A percentile compares a stretch with the other conserved stretches of the same genome.
These are phyloP conservation scores for Sclerotinia borealis DNA, from an alignment of 2,329 filamentous ascomycete species.

Conservation along the genomic window DNA sequence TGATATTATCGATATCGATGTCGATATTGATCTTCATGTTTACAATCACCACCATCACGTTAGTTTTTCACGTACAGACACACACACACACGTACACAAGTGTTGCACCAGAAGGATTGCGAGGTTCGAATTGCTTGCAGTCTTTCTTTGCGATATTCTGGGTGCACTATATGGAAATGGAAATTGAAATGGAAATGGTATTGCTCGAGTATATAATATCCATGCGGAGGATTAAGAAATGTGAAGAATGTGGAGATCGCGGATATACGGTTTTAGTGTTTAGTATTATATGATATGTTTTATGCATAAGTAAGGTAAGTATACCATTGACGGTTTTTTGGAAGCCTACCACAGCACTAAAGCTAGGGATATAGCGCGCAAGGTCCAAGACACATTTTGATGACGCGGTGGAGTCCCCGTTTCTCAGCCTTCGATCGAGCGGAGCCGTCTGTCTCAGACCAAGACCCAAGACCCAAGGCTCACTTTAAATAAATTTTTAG, in stretches of 20 bases:
- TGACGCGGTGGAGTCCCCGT: not conserved
- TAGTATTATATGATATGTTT: not conserved
- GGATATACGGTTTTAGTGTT: not conserved
- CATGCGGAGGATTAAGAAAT: not conserved
- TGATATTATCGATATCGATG: too few species aligned
- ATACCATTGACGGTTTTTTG: not conserved
- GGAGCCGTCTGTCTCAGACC: constrained; percentile 2
- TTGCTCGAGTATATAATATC: not conserved
- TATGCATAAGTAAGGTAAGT: not conserved
- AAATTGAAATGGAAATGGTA: too few species aligned
- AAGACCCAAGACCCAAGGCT: not conserved
- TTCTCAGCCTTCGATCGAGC: constrained; percentile 4
- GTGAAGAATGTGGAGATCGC: not conserved
- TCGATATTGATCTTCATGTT: not conserved
- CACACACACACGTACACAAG: not conserved
- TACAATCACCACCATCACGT: not conserved
- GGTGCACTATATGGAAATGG: too few species aligned
- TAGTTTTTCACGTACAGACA: too few species aligned
- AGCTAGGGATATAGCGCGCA: not conserved
- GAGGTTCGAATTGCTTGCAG: not conserved
- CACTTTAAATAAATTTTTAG: not conserved
- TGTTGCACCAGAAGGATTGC: not conserved
- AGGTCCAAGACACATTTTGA: not conserved
- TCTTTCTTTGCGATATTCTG: not conserved
- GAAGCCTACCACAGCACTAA: too few species aligned